Conservation (phyloP, 441 rosid species). For the Cnidoscolus chayamansa region DNA sequence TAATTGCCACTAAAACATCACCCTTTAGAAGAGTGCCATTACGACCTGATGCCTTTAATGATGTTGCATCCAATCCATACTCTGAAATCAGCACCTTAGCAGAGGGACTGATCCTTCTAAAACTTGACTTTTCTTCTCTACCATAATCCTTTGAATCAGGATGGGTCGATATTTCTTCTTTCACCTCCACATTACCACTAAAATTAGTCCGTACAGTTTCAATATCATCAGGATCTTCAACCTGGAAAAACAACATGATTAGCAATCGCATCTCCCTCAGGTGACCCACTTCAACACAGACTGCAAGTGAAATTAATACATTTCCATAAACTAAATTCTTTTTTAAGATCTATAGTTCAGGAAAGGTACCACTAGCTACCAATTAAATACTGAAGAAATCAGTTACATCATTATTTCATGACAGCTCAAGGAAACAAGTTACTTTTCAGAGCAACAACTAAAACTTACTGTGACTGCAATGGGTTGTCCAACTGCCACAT, state of each 20-base stretch:
- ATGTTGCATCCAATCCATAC: constrained; percentile 76
- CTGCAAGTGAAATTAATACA: constrained; percentile 1
- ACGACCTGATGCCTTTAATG: constrained; percentile 77
- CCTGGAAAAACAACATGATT: constrained; percentile 48
- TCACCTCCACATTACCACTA: constrained; percentile 37
- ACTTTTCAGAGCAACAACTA: constrained; percentile 9
- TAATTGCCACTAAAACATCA: constrained; percentile 79
- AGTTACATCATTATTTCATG: neutral
- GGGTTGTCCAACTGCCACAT: constrained; percentile 68
- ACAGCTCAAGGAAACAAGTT: neutral
- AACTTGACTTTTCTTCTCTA: constrained; percentile 35
- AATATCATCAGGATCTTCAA: constrained; percentile 77
- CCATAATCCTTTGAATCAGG: constrained; percentile 42
- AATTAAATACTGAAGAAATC: neutral
- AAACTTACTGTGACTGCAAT: constrained; percentile 63
- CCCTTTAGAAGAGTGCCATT: constrained; percentile 78
- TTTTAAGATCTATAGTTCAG: neutral
- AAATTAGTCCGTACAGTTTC: constrained; percentile 61
- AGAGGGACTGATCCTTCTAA: constrained; percentile 87
- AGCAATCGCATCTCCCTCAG: constrained; percentile 21
- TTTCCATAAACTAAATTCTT: neutral
- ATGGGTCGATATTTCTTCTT: constrained; percentile 44
- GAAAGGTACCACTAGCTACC: neutral
- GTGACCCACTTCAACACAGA: constrained; percentile 12
- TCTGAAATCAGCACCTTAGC: constrained; percentile 76